A percentile compares a stretch with the other conserved stretches of the same genome.
Evolutionary conservation across 768 basidiomycete species (phyloP).

Genomic region (Gyrodon lividus): DNA sequence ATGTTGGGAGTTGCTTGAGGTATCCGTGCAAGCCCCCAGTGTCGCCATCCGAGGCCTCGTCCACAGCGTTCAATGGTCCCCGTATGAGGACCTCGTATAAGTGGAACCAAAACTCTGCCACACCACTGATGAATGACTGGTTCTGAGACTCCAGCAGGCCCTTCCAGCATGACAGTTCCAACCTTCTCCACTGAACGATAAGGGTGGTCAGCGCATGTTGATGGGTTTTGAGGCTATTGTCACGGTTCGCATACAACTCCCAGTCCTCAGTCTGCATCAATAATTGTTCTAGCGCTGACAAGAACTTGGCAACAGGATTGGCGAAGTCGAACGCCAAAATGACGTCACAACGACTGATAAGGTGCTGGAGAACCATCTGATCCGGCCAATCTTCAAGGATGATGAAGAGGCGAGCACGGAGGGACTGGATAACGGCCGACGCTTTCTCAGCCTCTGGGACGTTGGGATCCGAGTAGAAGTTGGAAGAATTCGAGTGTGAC

Average conservation of each 20-base stretch:
- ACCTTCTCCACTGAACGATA: constrained; percentile 86
- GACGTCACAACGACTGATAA: constrained; percentile 66
- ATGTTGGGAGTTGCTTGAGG: constrained; percentile 63
- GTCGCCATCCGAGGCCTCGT: constrained; percentile 35
- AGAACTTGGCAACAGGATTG: constrained; percentile 77
- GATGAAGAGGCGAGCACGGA: constrained; percentile 50
- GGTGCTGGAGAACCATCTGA: constrained; percentile 92
- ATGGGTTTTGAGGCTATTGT: constrained; percentile 71
- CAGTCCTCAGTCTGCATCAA: constrained; percentile 89
- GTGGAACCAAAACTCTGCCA: constrained; percentile 86
- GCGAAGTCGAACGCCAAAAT: constrained; percentile 60
- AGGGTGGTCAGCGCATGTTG: constrained; percentile 65
- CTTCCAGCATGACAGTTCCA: constrained; percentile 89
- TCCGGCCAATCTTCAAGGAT: constrained; percentile 90
- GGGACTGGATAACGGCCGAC: constrained; percentile 44
- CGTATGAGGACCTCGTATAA: constrained; percentile 78
- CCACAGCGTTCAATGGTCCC: constrained; percentile 52
- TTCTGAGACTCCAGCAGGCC: constrained; percentile 72
- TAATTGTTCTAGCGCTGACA: constrained; percentile 83
- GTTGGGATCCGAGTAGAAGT: constrained; percentile 85
- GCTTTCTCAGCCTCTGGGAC: constrained; percentile 67
- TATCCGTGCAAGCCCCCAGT: constrained; percentile 45
- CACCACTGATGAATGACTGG: constrained; percentile 39
- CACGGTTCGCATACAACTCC: constrained; percentile 94
- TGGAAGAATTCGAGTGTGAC: constrained; percentile 37